Conservation (phyloP, 2,329 filamentous ascomycete species). For the Fusarium stilboides region DNA sequence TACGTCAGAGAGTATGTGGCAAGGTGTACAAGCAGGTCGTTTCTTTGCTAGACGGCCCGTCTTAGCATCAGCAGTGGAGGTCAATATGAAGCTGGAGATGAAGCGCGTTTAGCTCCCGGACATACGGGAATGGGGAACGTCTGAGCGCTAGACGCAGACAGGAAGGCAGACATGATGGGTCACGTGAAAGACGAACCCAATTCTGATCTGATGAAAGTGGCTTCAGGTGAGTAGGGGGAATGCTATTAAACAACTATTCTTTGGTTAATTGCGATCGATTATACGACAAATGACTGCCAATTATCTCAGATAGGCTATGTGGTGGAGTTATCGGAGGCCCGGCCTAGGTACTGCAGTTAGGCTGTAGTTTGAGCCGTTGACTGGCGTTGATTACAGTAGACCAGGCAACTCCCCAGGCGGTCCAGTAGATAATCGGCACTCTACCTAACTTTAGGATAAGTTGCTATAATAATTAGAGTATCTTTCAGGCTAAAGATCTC, state of each 20-base stretch:
- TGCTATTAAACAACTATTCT: constrained; percentile 5
- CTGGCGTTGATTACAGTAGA: constrained; percentile 19
- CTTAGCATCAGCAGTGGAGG: constrained; percentile 27
- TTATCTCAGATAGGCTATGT: background rate
- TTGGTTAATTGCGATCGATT: background rate
- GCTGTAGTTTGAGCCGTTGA: constrained; percentile 39
- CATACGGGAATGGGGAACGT: constrained; percentile 9
- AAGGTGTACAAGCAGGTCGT: too few relatives aligned
- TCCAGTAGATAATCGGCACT: too few relatives aligned
- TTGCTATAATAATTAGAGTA: too few relatives aligned
- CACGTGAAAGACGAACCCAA: constrained; percentile 24
- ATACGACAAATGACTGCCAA: background rate
- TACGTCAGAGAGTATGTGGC: background rate
- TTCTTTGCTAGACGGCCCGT: constrained; percentile 1
- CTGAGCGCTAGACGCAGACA: constrained; percentile 25
- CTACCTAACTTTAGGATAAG: too few relatives aligned
- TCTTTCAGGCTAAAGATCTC: too few relatives aligned
- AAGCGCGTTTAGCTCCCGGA: constrained; percentile 32
- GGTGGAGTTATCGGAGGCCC: constrained; percentile 20
- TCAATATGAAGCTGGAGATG: constrained; percentile 27
- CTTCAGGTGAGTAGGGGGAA: constrained; percentile 1
- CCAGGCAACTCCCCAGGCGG: background rate
- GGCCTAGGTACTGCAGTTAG: constrained; percentile 7
- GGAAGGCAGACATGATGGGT: constrained; percentile 23
- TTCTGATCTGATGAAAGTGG: constrained; percentile 6